A percentile compares a stretch with the other conserved stretches of the same genome.
phyloP scores from a whole-genome alignment of 2,329 filamentous ascomycete genomes.

The Raffaelea albimanens region DNA sequence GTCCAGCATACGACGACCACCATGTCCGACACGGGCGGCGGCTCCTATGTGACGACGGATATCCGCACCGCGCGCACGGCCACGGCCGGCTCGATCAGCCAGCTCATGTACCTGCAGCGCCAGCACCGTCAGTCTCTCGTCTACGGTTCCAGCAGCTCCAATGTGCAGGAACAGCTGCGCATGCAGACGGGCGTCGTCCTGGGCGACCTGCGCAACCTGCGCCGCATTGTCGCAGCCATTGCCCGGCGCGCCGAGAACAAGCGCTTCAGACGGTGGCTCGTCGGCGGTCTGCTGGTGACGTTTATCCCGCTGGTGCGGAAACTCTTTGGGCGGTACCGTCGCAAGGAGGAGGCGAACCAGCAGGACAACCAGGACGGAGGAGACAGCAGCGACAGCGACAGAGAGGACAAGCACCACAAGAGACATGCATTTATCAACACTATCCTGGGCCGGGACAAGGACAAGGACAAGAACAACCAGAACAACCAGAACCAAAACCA shows the following conservation, averaged over 20 bases:
- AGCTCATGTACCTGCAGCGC: conserved; percentile 24
- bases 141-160: conserved; percentile 20
- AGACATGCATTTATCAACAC: too few species aligned
- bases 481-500: not conserved
- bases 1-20: not conserved
- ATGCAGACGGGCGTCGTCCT: conserved; percentile 32
- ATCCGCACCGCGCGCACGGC: conserved; percentile 13
- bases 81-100: conserved; percentile 23
- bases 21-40: not conserved
- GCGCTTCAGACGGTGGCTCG: conserved; percentile 42
- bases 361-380: too few species aligned
- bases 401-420: not conserved
- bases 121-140: conserved; percentile 16
- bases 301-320: conserved; percentile 42
- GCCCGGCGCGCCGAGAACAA: conserved; percentile 35
- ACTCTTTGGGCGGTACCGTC: conserved; percentile 35
- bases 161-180: conserved; percentile 33
- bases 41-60: not conserved
- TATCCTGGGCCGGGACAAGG: too few species aligned
- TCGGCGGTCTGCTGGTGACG: conserved; percentile 41
- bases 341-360: not conserved
- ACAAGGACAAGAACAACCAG: not conserved
- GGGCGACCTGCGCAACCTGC: conserved; percentile 33
- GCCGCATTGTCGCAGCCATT: conserved; percentile 32
- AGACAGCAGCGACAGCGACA: conserved; percentile 20